Evolutionary conservation across 192 early-diverging fungal genomes (phyloP).

Genomic region (Rhizophagus sp.): DNA sequence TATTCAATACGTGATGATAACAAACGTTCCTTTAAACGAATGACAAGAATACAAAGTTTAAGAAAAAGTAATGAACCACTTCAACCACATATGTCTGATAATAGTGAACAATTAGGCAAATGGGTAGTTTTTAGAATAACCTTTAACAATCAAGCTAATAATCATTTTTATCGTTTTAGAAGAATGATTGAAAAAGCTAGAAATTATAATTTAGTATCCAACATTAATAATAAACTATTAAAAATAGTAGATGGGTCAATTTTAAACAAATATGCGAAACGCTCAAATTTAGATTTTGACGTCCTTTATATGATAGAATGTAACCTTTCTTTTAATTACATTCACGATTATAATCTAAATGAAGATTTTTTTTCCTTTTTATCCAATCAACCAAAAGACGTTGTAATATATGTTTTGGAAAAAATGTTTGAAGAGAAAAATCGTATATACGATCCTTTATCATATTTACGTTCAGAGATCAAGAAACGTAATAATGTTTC

Average conservation of each 20-base stretch:
- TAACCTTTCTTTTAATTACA: constrained; percentile 36
- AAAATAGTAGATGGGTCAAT: background rate
- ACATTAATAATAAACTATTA: background rate
- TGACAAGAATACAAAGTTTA: constrained; percentile 33
- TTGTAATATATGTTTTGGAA: constrained; percentile 41
- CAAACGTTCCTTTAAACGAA: constrained; percentile 31
- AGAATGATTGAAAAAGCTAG: constrained; percentile 29
- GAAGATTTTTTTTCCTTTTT: constrained; percentile 38
- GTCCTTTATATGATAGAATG: constrained; percentile 51
- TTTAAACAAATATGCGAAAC: constrained; percentile 22
- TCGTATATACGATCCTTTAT: constrained; percentile 43
- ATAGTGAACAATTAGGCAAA: constrained; percentile 39
- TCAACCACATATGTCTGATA: constrained; percentile 30
- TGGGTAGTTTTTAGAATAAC: constrained; percentile 47
- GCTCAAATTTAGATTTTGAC: constrained; percentile 35
- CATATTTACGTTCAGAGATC: constrained; percentile 32
- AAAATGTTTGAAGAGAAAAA: constrained; percentile 30
- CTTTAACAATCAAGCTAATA: background rate
- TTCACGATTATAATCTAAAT: constrained; percentile 48
- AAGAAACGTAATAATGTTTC: constrained; percentile 18
- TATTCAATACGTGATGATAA: constrained; percentile 38
- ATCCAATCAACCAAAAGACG: constrained; percentile 15
- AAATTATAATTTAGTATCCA: constrained; percentile 36
- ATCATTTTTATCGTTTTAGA: background rate
- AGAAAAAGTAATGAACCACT: constrained; percentile 4